Evolutionary conservation across 768 basidiomycete genomes (phyloP), one percentile per base, ranked within the genome.

Genomic region (Sutorius australiensis): DNA sequence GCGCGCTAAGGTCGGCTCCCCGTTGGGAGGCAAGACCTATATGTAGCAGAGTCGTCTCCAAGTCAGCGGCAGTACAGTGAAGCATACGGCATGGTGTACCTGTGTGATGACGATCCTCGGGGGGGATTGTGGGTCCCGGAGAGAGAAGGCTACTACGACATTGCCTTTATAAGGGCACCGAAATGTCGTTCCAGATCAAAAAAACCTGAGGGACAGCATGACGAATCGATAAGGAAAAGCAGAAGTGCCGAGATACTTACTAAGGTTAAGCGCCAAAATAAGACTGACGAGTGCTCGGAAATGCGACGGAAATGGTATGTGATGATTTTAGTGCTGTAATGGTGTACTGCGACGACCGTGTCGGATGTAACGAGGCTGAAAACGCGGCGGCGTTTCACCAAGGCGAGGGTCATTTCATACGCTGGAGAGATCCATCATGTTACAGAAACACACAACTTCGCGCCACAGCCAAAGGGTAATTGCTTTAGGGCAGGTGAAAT

Each of bases 1-100:
- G 68, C 73, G 77, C 73, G 76, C 73, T 73, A 69, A 73, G 75
- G 73, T 72, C 72, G 76, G 74, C 73, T 73, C 66, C 61, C 64
- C 67, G 71, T 67, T 73, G 73, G 67, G 56, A 76, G 75, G 73
- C 31, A 68, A 59, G 64, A 60, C 64, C 68, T 71, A 51, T 37
- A 49, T 32, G 34, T 42, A 45, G 53, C 16, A 31, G 42, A 34
- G 36, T 52, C 40, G 50, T 30, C 52, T 34, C 48, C 47, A 42
- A 48, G 54, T 63, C 43, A 62, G 48, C 30, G 31, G 31, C 11
- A 28, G 47, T 37, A 38, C 54, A 42, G 52, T 43, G 45, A 50
- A 34, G 47, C 28, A 52, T 65, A 59, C 52, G 61, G 57, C 65
- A 67, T 63, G 47, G 31, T 58, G 56, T 46, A 70, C 68, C 70